Evolutionary conservation across 139 green algal genomes (phyloP), one percentile per base, ranked within the genome.

Genomic region (Chlorella vulgaris): DNA sequence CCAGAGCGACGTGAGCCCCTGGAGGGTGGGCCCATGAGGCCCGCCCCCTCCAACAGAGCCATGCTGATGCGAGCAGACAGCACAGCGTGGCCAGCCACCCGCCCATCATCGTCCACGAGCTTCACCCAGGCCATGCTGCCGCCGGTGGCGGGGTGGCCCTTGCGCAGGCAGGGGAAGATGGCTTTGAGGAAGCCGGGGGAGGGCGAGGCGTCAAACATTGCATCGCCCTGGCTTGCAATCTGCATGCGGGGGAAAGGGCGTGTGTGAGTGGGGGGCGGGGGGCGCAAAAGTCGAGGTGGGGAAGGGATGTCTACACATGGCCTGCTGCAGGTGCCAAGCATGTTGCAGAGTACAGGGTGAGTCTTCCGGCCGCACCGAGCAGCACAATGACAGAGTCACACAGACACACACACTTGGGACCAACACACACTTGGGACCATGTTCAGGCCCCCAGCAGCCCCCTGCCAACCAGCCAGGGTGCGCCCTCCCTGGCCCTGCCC

Each of bases 41-140:
- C 76, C 76, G 63, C 40, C 75, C 24, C 21, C 68, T 42, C 39
- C 39, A 70, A 38, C 60, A 81, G 31, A 5, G 60, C 58, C 74
- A 71, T 81, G 58, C 36, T 50, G 42, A 83, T 78, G 36, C 78
- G 78, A 8, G 83, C 61, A 19, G 79, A 82, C n/a, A 88, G 51
- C 50, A 88, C 79, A 6, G 78, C 71, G 65, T 88, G 84, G 13
- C 84, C 84, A 28, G 69, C 62, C 33, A 58, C 51, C 24, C 60
- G 53, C 7, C 84, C 84, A 28, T 73, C 47, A 10, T 60, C 53
- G 28, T 82, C 79, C 40, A 81, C 74, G 69, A 88, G 78, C 78
- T 77, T 76, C 21, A 88, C 73, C 84, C 84, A 88, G 24, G 78
- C 77, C 84, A 88, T 88, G 69, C 24, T 53, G 69, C 40, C 51